Conservation (phyloP, 148 eudicot genomes). For the Rhododendron mucronatum region DNA sequence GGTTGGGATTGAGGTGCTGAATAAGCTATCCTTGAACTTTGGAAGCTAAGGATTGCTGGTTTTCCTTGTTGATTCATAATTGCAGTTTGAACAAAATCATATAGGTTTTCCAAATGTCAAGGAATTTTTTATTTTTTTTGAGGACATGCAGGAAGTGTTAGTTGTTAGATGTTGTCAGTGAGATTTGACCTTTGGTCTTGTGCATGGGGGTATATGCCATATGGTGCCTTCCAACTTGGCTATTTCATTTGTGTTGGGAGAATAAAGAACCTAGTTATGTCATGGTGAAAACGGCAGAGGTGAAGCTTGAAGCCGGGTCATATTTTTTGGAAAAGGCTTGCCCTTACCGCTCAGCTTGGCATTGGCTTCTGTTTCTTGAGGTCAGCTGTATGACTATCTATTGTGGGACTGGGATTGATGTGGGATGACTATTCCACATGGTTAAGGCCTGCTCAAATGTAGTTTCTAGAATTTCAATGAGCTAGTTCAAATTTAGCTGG, state of each 20-base stretch:
- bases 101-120: not conserved
- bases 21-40: not conserved
- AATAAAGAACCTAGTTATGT: not conserved
- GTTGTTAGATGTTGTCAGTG: too few species aligned
- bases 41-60: not conserved
- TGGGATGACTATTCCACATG: not conserved
- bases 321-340: not conserved
- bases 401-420: not conserved
- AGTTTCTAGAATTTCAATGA: not conserved
- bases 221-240: not conserved
- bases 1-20: not conserved
- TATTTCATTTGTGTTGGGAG: not conserved
- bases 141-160: not conserved
- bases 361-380: not conserved
- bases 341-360: not conserved
- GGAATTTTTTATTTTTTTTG: too few species aligned
- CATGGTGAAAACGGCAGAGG: not conserved
- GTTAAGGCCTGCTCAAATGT: not conserved
- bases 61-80: not conserved
- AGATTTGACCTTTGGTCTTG: not conserved
- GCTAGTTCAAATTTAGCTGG: not conserved
- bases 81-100: not conserved
- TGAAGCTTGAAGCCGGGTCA: not conserved
- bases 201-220: not conserved
- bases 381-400: not conserved